phyloP scores from a whole-genome alignment of 2,329 filamentous ascomycete species.

The Myriosclerotinia duriaeana region DNA sequence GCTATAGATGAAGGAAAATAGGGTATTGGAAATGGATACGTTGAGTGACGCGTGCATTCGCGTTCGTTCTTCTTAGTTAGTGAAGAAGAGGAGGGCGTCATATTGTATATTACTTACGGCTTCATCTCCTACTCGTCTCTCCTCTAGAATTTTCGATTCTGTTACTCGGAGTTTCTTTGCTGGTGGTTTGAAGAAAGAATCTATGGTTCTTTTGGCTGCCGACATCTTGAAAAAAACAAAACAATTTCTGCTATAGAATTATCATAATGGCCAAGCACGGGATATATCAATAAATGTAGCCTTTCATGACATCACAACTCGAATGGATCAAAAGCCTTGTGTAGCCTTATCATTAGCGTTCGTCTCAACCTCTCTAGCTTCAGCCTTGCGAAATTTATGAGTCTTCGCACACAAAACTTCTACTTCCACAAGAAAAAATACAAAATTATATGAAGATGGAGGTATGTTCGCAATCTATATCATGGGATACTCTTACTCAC shows the following conservation, averaged over 20 bases:
- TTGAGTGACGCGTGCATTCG: constrained; percentile 43
- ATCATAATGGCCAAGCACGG: neutral
- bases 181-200: constrained; percentile 63
- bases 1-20: constrained; percentile 45
- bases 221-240: constrained; percentile 29
- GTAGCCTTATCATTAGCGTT: constrained; percentile 18
- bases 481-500: constrained; percentile 7
- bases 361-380: constrained; percentile 1
- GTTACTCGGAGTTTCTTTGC: constrained; percentile 44
- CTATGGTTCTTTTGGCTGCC: constrained; percentile 61
- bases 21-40: constrained; percentile 54
- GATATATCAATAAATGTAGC: constrained; percentile 21
- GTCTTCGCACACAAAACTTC: constrained; percentile 17
- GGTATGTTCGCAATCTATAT: constrained; percentile 25
- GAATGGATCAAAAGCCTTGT: neutral
- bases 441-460: constrained; percentile 36
- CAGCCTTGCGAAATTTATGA: constrained; percentile 22
- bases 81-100: neutral
- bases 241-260: neutral
- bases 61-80: constrained; percentile 24
- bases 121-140: neutral
- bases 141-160: constrained; percentile 20
- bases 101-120: constrained; percentile 4
- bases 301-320: constrained; percentile 25
- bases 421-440: constrained; percentile 13